Evolutionary conservation across 1,284 basidiomycete species (phyloP).

Genomic region (Vanrija humicola): DNA sequence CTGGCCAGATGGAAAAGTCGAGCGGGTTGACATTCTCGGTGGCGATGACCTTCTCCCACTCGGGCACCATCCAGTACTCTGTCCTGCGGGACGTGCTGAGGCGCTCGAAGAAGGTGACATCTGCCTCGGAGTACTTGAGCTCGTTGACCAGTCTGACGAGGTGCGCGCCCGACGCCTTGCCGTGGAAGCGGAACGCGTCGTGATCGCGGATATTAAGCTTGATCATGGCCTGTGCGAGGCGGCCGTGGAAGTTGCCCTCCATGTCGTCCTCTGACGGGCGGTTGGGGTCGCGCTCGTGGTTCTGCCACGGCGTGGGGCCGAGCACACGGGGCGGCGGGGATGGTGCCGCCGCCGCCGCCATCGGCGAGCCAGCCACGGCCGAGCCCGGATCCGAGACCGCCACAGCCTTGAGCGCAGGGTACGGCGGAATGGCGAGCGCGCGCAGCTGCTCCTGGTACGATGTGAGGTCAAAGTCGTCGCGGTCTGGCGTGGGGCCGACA

Average conservation of each 20-base stretch:
- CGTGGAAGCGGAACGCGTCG: conserved; percentile 58
- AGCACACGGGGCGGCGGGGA: conserved; percentile 27
- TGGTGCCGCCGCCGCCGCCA: conserved; percentile 18
- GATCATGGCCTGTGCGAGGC: conserved; percentile 30
- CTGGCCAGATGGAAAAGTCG: conserved; percentile 45
- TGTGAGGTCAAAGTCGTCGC: conserved; percentile 64
- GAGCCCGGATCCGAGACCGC: too few species aligned
- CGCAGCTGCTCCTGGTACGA: conserved; percentile 34
- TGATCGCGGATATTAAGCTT: conserved; percentile 41
- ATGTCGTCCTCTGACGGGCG: conserved; percentile 24
- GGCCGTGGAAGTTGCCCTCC: conserved; percentile 19
- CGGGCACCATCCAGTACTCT: conserved; percentile 46
- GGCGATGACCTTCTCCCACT: conserved; percentile 47
- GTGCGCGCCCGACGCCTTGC: conserved; percentile 65
- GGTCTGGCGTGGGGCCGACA: conserved; percentile 64
- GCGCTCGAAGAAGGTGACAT: conserved; percentile 26
- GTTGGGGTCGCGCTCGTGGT: conserved; percentile 33
- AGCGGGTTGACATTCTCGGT: conserved; percentile 34
- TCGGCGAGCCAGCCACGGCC: conserved; percentile 1
- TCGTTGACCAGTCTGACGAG: conserved; percentile 63
- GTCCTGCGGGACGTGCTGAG: conserved; percentile 31
- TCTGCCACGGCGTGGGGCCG: conserved; percentile 32
- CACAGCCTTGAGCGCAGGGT: conserved; percentile 33
- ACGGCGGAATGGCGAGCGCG: conserved; percentile 35
- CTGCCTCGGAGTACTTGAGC: conserved; percentile 53